Evolutionary conservation across 192 early-diverging fungal species (phyloP).

Genomic region (Coemansia reversa): DNA sequence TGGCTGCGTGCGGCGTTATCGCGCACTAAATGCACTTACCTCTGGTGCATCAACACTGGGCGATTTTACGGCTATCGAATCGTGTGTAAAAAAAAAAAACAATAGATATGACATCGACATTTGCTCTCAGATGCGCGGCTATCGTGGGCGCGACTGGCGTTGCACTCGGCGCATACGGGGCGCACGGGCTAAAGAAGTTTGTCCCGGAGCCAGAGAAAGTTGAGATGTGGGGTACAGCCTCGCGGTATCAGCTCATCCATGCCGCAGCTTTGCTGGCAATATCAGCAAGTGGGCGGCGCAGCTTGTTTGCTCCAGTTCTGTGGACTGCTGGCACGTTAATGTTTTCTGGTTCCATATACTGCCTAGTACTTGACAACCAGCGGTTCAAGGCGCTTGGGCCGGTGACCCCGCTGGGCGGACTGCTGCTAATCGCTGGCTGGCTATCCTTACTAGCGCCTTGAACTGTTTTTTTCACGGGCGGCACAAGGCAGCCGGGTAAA

Average conservation of each 20-base stretch:
- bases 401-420: constrained; percentile 46
- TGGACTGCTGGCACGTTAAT: constrained; percentile 50
- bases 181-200: constrained; percentile 53
- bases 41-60: background rate
- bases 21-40: background rate
- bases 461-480: background rate
- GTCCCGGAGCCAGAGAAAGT: constrained; percentile 37
- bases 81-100: background rate
- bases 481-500: background rate
- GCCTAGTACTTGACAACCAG: constrained; percentile 44
- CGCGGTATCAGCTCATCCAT: constrained; percentile 59
- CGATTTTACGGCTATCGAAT: background rate
- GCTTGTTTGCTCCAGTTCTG: constrained; percentile 34
- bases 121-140: constrained; percentile 39
- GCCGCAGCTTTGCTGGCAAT: constrained; percentile 51
- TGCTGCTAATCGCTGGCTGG: constrained; percentile 49
- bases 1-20: too few relatives aligned
- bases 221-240: constrained; percentile 42
- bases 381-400: constrained; percentile 34
- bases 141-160: constrained; percentile 54
- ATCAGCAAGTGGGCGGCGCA: constrained; percentile 24
- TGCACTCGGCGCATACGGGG: constrained; percentile 58
- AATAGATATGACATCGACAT: constrained; percentile 38
- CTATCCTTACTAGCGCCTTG: constrained; percentile 35
- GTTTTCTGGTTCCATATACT: constrained; percentile 59